Evolutionary conservation across 148 eudicot genomes (phyloP), one percentile per base, ranked within the genome.

Genomic region (Cornus florida): DNA sequence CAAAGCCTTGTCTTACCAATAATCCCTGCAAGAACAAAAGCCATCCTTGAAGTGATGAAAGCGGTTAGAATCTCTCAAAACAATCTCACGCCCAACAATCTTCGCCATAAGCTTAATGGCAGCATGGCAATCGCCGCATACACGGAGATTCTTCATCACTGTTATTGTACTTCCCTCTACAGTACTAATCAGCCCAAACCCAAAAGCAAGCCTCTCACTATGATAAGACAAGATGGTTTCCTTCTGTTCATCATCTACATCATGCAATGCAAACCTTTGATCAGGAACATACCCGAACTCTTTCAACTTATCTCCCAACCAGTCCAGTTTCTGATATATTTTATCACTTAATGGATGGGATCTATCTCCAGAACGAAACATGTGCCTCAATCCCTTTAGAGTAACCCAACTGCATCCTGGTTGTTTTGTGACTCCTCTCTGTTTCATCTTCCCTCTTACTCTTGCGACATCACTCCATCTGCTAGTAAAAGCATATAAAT

Each of bases 381-480:
- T 73, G 56, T 69, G 78, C 64, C 65, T 69, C 69, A 59, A 73
- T 59, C 75, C 83, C 78, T 70, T 80, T 17, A 64, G 22, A 75
- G 11, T 75, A 35, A 94, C 78, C 98, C 98, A 89, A 81, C 98
- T 94, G 66, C 73, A 71, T 69, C 90, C 93, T 72, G 80, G 79
- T 78, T 87, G 88, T 80, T 87, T 90, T 69, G 32, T 62, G 3
- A 87, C 48, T 71, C 85, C 87, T 72, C 71, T 89, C 35, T 56
- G 77, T 83, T 81, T 84, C 90, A 90, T 90, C 80, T 82, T 84
- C 20, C 72, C 31, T 75, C 93, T 83, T 65, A 88, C 67, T 84
- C 93, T 86, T 17, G 93, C 88, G 67, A 85, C 97, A 75, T 95
- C 96, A 32, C 46, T 84, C 96, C 98, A 93, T 85, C 89, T 88